These are phyloP conservation scores for Xylariaceae sp. DNA, from an alignment of 2,329 filamentous ascomycete species.

Conservation along the genomic window DNA sequence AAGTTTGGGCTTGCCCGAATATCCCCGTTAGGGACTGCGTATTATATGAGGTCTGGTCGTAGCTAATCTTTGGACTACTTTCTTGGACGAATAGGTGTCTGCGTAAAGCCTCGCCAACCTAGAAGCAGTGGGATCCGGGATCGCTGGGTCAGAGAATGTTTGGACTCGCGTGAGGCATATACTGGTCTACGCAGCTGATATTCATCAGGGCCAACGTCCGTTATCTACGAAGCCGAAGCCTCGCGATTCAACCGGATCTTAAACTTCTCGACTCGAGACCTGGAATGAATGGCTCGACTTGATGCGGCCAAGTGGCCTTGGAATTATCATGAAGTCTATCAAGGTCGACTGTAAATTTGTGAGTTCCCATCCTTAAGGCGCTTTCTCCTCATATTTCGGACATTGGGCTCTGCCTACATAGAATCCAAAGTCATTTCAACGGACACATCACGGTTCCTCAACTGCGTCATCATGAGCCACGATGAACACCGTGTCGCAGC, in stretches of 20 bases:
- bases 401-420: not conserved
- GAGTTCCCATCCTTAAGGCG: conserved; percentile 34
- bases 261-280: conserved; percentile 64
- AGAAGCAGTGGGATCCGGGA: not conserved
- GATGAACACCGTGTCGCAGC: conserved; percentile 68
- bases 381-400: not conserved
- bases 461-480: conserved; percentile 70
- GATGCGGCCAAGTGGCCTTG: conserved; percentile 60
- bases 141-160: conserved; percentile 22
- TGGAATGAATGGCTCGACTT: conserved; percentile 64
- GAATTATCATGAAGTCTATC: conserved; percentile 76
- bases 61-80: not conserved
- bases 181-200: conserved; percentile 5
- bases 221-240: conserved; percentile 76
- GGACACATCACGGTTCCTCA: conserved; percentile 51
- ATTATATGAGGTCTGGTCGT: not conserved
- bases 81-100: not conserved
- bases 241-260: conserved; percentile 73
- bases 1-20: not conserved
- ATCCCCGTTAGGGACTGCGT: conserved; percentile 2
- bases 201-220: conserved; percentile 64
- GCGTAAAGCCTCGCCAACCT: not conserved
- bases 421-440: conserved; percentile 18
- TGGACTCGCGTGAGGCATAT: not conserved
- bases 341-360: conserved; percentile 86